Base-by-base conservation (phyloP, 305 asterid genomes). In the Rubia occidens region DNA sequence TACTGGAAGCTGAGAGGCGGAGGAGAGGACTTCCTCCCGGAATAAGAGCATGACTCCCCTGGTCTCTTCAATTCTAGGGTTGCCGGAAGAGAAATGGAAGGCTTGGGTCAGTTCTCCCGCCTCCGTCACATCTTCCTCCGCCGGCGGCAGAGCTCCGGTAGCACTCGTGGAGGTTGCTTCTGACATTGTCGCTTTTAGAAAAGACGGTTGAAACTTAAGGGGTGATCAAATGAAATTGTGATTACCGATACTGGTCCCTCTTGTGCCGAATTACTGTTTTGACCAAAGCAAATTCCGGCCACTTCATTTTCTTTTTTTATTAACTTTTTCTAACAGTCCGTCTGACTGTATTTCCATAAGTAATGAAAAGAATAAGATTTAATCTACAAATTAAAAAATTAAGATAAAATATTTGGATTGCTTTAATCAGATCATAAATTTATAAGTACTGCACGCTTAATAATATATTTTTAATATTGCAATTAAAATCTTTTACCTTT, bases 31-130 rank as follows among this genome's bases (percentile, higher is more conserved):
- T 11, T 85, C 89, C 54, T 85, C 79, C 24, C 78, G 81, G 82
- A 73, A 86, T 67, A 93, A 87, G 83, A 85, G 97, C 90, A 93
- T 79, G 77, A 90, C 82, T 77, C 98, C 98, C 65, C 91, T 81
- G 80, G 85, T 86, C 80, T 93, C 97, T 76, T 93, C 97, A 69
- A 93, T 87, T 72, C 95, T 91, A 83, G 97, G 98, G 89, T 93
- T 93, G 78, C 98, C 97, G 43, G 97, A 93, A 3, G 97, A 87
- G 83, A 93, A 89, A 76, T 82, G 87, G 72, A 87, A 69, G 21
- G 80, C 82, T 77, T 80, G 85, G 13, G 87, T 81, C 75, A 76
- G 35, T 56, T 77, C 77, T 11, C 78, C 82, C 29, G 78, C 73
- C n/a, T 53, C 73, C 70, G 73, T 64, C 37, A 65, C 68, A 0